Base-by-base conservation (phyloP, 2,329 filamentous ascomycete genomes). In the Colletotrichum magnum region DNA sequence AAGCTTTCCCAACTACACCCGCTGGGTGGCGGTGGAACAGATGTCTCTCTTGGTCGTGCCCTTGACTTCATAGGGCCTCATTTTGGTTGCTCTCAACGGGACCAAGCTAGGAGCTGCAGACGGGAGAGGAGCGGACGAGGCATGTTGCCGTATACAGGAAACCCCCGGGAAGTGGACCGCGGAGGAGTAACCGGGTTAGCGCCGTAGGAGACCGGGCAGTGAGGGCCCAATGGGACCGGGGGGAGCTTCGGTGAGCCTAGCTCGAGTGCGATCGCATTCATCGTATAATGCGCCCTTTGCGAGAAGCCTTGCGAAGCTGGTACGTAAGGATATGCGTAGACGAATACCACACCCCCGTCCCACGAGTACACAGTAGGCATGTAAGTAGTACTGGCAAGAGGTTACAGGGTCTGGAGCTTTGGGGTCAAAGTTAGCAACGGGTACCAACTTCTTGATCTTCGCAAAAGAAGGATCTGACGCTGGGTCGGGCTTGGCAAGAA, bases 321-420 rank as follows among this genome's bases (percentile, higher is more conserved):
- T 67, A 61, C 62, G 67, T 67, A 60, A 69, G 18, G 63, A 59
- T 32, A 28, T 61, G 57, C 62, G 66, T 61, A 39, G 50, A 21
- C 50, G 32, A n/a, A 48, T 16, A 32, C 26, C n/a, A 53, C 28
- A 53, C 28, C 28, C 36, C 24, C 43, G 48, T 21, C 16, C 39
- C 9, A 16, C 16, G 52, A 39, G 18, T 36, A 36, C 32, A 36
- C 10, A 28, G 15, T 41, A 65, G 21, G 21, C 21, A 24, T 24
- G 21, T 41, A 65, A 15, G 60, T 26, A 26, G 56, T 45, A 61
- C 41, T 47, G 56, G 16, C 43, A 26, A 36, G 18, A 13, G 24
- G 43, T 50, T 28, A 51, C 5, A 41, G 21, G 41, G 28, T 21
- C n/a, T 18, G 41, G 52, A 36, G 32, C 32, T 39, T 32, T 41